Percentiles rank a stretch among this genome's conserved stretches.
Evolutionary conservation across 257 asterid species (phyloP).

Genomic region (Gardenia jasminoides): DNA sequence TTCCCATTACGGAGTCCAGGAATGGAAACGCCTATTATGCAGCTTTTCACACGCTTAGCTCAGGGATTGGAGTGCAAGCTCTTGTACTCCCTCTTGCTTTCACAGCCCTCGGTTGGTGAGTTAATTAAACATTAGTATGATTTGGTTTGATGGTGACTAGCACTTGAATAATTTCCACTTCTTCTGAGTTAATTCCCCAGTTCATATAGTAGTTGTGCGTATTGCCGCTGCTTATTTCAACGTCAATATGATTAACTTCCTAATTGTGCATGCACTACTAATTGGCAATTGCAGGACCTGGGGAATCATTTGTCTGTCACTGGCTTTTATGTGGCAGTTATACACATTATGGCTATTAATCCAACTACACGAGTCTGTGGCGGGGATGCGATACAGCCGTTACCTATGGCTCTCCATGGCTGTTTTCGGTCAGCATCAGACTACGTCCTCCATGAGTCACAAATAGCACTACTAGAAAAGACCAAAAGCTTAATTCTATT

Average conservation of each 20-base stretch:
- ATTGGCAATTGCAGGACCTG: slow-evolving; percentile 60
- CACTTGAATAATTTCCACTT: background rate
- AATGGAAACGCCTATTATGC: slow-evolving; percentile 84
- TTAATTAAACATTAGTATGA: background rate
- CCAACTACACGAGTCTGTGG: slow-evolving; percentile 70
- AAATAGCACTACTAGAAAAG: too few species aligned
- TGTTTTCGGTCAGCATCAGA: slow-evolving; percentile 58
- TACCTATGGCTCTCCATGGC: slow-evolving; percentile 74
- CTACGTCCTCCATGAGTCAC: background rate
- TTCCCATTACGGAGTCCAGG: slow-evolving; percentile 81
- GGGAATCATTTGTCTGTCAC: slow-evolving; percentile 61
- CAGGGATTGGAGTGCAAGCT: slow-evolving; percentile 82
- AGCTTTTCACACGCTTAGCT: slow-evolving; percentile 76
- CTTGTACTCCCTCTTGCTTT: slow-evolving; percentile 79
- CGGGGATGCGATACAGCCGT: slow-evolving; percentile 76
- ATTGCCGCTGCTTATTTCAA: background rate
- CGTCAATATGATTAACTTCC: background rate
- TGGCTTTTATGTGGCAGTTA: slow-evolving; percentile 75
- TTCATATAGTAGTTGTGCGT: too few species aligned
- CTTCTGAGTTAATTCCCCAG: background rate
- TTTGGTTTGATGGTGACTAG: too few species aligned
- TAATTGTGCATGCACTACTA: background rate
- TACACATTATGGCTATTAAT: slow-evolving; percentile 78
- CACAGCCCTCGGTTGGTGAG: slow-evolving; percentile 70
- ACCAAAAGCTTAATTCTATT: too few species aligned